Base-by-base conservation (phyloP, 257 asterid genomes). In the Solanum ahanhuiri region DNA sequence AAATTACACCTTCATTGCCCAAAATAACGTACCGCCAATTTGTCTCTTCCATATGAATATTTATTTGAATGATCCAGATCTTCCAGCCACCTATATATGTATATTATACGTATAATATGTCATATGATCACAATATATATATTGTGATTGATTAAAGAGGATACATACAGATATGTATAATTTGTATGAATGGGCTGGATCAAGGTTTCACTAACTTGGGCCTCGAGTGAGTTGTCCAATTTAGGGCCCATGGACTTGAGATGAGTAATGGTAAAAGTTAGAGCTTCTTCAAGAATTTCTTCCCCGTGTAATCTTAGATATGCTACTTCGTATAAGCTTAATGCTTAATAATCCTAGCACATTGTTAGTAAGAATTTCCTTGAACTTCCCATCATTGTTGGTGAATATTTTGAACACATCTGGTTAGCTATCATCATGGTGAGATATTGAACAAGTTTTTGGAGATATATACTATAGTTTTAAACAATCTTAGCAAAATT, bases 11-110 rank as follows among this genome's bases (percentile, higher is more conserved):
- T 23, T 23, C 1, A 30, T 6, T 5, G 30, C 60, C 87, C 73
- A 72, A 48, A 72, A 30, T 86, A 75, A 70, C 51, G 39, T 30
- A 17, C 85, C 33, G 7, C 51, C 63, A 86, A 7, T 58, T 33
- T 58, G 8, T 86, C 85, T 76, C 88, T 86, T 86, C 39, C 70
- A 63, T 76, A 86, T n/a, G 88, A 25, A 9, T 37, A 63, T 23
- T 86, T 41, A 7, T 2, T 41, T 14, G n/a, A 11, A 12, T 12
- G 4, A 69, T 85, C 84, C 51, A 85, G 3, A 58, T 58, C 83
- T 37, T 60, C 63, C 88, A 54, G 60, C 88, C 88, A 77, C 85
- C 81, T 85, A 51, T 22, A 60, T 4, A 60, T 20, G 12, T 23
- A 48, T 64, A 1, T 64, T 1, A 64, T 23, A 25, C 0, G 9